Conservation (phyloP, 106 monocot species). For the Iris macrosiphon region DNA sequence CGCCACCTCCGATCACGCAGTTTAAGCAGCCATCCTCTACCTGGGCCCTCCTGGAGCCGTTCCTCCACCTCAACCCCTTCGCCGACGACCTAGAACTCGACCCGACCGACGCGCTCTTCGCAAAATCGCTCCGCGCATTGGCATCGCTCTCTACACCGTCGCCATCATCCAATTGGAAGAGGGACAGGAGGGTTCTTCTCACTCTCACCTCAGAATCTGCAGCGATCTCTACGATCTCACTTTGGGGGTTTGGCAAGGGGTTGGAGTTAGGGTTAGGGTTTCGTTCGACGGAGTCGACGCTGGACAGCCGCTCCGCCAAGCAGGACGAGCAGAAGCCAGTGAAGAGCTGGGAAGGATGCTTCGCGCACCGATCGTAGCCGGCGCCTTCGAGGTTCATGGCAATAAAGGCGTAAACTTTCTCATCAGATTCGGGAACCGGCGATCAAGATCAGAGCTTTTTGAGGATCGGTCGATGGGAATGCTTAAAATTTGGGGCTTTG, state of each 20-base stretch:
- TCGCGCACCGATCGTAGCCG: slow-evolving; percentile 40
- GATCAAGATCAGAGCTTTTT: no score
- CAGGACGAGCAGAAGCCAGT: slow-evolving; percentile 84
- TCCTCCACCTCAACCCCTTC: slow-evolving; percentile 24
- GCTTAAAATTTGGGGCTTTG: no score
- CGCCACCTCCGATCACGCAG: slow-evolving; percentile 1
- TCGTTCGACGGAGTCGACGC: slow-evolving; percentile 29
- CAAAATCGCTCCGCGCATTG: background rate
- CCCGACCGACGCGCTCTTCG: slow-evolving; percentile 26
- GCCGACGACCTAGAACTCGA: slow-evolving; percentile 28
- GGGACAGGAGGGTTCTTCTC: slow-evolving; percentile 53
- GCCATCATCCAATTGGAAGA: slow-evolving; percentile 80
- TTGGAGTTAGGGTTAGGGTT: slow-evolving; percentile 3
- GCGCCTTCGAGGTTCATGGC: slow-evolving; percentile 35
- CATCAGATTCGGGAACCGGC: no score
- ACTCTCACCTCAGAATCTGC: slow-evolving; percentile 25
- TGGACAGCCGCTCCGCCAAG: slow-evolving; percentile 61
- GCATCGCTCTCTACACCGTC: slow-evolving; percentile 3
- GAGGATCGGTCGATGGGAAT: no score
- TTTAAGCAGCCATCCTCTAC: slow-evolving; percentile 2
- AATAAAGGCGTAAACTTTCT: no score
- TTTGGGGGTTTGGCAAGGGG: background rate
- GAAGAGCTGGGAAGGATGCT: slow-evolving; percentile 64
- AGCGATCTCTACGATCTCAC: slow-evolving; percentile 25
- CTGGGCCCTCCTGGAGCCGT: slow-evolving; percentile 9